A percentile compares a stretch with the other conserved stretches of the same genome.
phyloP scores from a whole-genome alignment of 768 basidiomycete genomes.

The Calocybe indica region DNA sequence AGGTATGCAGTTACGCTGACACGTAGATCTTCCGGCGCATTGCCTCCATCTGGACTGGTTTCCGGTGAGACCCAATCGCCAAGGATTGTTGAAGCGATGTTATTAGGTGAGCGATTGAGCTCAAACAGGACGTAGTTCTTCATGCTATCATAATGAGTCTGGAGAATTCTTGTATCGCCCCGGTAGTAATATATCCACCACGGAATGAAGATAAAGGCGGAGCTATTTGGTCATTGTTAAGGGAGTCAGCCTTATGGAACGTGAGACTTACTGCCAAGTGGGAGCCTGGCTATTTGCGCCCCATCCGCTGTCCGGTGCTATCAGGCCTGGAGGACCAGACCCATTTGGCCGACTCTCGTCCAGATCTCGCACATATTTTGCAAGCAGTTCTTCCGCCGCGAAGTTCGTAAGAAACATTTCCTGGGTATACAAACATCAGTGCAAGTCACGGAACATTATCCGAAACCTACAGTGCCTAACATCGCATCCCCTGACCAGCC shows the following conservation, averaged over 20 bases:
- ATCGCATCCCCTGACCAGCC: constrained; percentile 25
- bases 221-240: constrained; percentile 5
- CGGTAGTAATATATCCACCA: constrained; percentile 23
- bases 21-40: constrained; percentile 22
- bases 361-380: constrained; percentile 21
- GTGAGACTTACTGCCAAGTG: constrained; percentile 22
- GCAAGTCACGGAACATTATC: neutral
- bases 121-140: constrained; percentile 23
- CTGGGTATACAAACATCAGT: constrained; percentile 4
- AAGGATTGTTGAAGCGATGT: constrained; percentile 17
- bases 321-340: constrained; percentile 20
- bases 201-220: constrained; percentile 23
- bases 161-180: constrained; percentile 18
- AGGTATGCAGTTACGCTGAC: constrained; percentile 23
- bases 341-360: constrained; percentile 17
- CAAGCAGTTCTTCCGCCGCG: constrained; percentile 17
- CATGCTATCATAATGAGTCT: constrained; percentile 21
- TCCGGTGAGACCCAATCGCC: constrained; percentile 40
- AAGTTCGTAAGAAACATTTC: constrained; percentile 24
- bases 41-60: constrained; percentile 31
- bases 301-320: constrained; percentile 23
- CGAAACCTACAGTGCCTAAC: constrained; percentile 18
- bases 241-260: neutral
- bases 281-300: constrained; percentile 24
- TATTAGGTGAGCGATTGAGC: constrained; percentile 20